Base-by-base conservation (phyloP, 2,329 filamentous ascomycete species). In the Pseudogymnoascus sp. region DNA sequence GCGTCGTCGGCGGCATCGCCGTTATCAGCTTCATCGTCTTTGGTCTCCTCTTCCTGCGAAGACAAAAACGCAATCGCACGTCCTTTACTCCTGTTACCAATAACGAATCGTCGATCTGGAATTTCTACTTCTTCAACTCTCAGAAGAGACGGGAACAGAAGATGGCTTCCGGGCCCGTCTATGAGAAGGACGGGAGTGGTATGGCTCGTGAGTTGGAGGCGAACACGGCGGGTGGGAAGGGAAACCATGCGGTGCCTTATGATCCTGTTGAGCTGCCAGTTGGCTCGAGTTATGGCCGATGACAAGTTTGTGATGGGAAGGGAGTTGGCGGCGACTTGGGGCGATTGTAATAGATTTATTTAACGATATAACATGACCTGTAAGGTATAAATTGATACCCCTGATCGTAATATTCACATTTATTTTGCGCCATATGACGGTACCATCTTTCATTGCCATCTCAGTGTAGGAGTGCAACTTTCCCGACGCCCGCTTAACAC, bases 1-100 rank as follows among this genome's bases (percentile, higher is more conserved):
- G 73, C 4, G 69, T 73, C 2, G 63, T 77, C 11, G 74, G 73
- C 5, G 73, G 74, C 1, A 62, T 76, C 1, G 73, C 70, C 2
- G 67, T 77, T 1, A 14, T 77, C 1, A 75, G 75, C 63, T 67
- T 69, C 16, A 64, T 67, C 14, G 31, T 64, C 18, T 62, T 67
- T 38, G 66, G 42, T 10, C 28, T 53, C 16, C 56, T 67, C 33
- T 64, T 64, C 53, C 47, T 67, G 21, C 47, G 47, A 12, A 16
- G 47, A 56, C 47, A 56, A 5, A 56, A 18, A 4, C 47, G n/a
- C 10, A 56, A 56, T n/a, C n/a, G 28, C 47, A 4, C 4, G 5
- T 11, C 14, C 25, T 25, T 10, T 3, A 7, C 47, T 18, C n/a
- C 47, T n/a, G 14, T 5, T 25, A 33, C 25, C 25, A 56, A 33